phyloP scores from a whole-genome alignment of 768 basidiomycete genomes.

The Leccinum aurantiacum region DNA sequence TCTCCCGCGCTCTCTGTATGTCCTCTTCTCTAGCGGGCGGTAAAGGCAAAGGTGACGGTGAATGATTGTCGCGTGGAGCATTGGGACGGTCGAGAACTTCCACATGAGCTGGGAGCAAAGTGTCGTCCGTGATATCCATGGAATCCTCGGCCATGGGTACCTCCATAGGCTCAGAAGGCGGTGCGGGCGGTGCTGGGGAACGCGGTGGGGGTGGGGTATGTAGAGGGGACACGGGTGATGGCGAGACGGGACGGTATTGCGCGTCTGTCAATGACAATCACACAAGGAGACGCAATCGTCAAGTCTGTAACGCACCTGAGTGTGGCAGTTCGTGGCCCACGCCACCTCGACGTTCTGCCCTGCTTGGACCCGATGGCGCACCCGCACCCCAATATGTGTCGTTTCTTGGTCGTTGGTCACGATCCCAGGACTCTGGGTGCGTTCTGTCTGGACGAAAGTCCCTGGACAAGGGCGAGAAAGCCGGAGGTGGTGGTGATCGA shows the following conservation, averaged over 20 bases:
- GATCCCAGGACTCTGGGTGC: conserved; percentile 36
- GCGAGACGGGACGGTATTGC: conserved; percentile 24
- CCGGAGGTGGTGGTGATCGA: conserved; percentile 36
- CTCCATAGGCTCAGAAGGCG: conserved; percentile 40
- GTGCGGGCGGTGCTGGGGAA: conserved; percentile 28
- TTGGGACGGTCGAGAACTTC: conserved; percentile 46
- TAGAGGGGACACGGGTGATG: conserved; percentile 24
- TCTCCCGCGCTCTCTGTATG: conserved; percentile 27
- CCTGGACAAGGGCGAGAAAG: conserved; percentile 41
- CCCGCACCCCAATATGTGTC: conserved; percentile 19
- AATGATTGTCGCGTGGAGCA: conserved; percentile 47
- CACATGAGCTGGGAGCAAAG: conserved; percentile 38
- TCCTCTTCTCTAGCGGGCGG: conserved; percentile 33
- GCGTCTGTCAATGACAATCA: conserved; percentile 12
- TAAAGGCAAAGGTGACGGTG: conserved; percentile 41
- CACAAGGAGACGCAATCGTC: neutral
- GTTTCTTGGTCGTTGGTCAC: conserved; percentile 39
- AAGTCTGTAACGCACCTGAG: conserved; percentile 9
- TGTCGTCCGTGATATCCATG: conserved; percentile 25
- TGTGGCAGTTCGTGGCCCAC: conserved; percentile 7
- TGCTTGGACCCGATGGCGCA: conserved; percentile 9
- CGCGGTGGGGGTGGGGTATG: conserved; percentile 21
- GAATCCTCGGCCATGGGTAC: conserved; percentile 18
- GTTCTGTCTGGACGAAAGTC: conserved; percentile 35
- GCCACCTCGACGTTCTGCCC: conserved; percentile 7